phyloP scores from a whole-genome alignment of 2,329 filamentous ascomycete genomes.

The Alternaria triticina region DNA sequence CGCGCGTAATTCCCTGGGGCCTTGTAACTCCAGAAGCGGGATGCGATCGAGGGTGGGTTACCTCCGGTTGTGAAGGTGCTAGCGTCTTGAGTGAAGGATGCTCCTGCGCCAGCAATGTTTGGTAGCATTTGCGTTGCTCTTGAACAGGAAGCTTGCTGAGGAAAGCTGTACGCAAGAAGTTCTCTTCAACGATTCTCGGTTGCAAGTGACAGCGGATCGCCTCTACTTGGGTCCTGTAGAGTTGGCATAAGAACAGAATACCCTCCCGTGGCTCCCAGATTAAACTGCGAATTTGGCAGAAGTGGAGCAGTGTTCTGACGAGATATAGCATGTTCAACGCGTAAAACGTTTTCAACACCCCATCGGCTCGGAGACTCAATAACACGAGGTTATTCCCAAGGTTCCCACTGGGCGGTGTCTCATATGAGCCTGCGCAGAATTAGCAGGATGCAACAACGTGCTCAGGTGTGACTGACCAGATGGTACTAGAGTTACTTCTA shows the following conservation, averaged over 20 bases:
- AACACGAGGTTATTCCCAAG: slow-evolving; percentile 33
- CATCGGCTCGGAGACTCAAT: slow-evolving; percentile 32
- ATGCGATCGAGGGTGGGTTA: slow-evolving; percentile 13
- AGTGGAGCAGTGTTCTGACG: slow-evolving; percentile 32
- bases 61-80: slow-evolving; percentile 21
- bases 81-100: slow-evolving; percentile 31
- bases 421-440: slow-evolving; percentile 28
- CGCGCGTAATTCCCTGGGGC: slow-evolving; percentile 12
- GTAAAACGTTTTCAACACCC: slow-evolving; percentile 33
- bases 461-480: slow-evolving; percentile 25
- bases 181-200: slow-evolving; percentile 27
- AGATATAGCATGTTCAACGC: slow-evolving; percentile 40
- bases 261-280: slow-evolving; percentile 40
- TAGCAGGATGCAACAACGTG: slow-evolving; percentile 1
- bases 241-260: slow-evolving; percentile 37
- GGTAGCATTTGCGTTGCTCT: slow-evolving; percentile 36
- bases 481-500: slow-evolving; percentile 42
- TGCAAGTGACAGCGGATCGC: slow-evolving; percentile 32
- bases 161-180: slow-evolving; percentile 37
- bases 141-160: slow-evolving; percentile 28
- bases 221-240: slow-evolving; percentile 32
- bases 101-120: slow-evolving; percentile 30
- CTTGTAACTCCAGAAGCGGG: slow-evolving; percentile 11
- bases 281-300: slow-evolving; percentile 32
- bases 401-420: slow-evolving; percentile 34